phyloP scores from a whole-genome alignment of 345 rosid species.

The Xanthoceras sorbifolium region DNA sequence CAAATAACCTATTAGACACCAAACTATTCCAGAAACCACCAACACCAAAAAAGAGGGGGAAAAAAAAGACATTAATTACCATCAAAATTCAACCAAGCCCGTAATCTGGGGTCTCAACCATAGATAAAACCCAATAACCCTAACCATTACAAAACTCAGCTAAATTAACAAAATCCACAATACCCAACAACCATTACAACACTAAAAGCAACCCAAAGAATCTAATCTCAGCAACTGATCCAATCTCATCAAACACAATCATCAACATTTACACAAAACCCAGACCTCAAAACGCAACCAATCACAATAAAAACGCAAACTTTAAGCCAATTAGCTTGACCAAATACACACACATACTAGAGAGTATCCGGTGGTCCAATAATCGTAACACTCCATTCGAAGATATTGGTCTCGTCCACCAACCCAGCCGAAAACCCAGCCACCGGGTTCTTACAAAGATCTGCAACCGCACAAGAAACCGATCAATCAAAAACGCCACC shows the following conservation, averaged over 20 bases:
- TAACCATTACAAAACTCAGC: not conserved
- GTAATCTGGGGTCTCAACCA: not conserved
- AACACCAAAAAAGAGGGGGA: not conserved
- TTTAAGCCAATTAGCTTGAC: not conserved
- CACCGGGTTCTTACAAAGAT: constrained; percentile 95
- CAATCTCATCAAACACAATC: constrained; percentile 17
- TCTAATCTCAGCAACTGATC: constrained; percentile 11
- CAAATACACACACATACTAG: constrained; percentile 47
- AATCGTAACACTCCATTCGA: constrained; percentile 93
- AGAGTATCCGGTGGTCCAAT: constrained; percentile 98
- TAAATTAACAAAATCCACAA: not conserved
- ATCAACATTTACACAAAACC: constrained; percentile 5
- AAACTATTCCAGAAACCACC: not conserved
- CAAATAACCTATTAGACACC: not conserved
- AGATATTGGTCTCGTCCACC: constrained; percentile 87
- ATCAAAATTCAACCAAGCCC: constrained; percentile 6
- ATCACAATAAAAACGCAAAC: not conserved
- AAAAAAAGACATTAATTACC: not conserved
- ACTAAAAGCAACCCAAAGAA: not conserved
- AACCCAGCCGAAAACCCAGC: constrained; percentile 99
- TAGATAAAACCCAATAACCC: not conserved
- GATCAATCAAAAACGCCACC: constrained; percentile 26
- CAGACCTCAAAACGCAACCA: constrained; percentile 1
- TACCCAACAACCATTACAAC: not conserved
- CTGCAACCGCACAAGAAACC: constrained; percentile 45